Conservation (phyloP, 148 eudicot species). For the Vaccinium macrocarpon region DNA sequence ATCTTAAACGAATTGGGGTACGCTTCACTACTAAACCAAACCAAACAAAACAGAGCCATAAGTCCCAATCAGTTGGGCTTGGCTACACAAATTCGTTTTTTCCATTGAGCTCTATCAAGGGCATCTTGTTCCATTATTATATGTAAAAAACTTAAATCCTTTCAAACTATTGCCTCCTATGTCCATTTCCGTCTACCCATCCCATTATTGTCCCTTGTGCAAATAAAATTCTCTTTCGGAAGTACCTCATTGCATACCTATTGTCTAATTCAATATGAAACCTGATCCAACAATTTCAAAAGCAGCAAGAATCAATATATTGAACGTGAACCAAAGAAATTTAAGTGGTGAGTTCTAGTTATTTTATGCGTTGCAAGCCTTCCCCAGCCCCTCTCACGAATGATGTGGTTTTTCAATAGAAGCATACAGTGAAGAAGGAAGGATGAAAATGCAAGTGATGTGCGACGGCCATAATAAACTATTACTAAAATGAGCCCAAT, state of each 20-base stretch:
- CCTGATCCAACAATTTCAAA: not conserved
- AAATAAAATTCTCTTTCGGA: not conserved
- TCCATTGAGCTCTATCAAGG: no score
- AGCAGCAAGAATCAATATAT: not conserved
- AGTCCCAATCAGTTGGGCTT: no score
- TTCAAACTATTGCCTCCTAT: no score
- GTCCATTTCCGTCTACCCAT: no score
- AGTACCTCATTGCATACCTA: not conserved
- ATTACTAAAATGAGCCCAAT: not conserved
- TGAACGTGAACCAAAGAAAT: not conserved
- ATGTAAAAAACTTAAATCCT: no score
- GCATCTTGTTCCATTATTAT: no score
- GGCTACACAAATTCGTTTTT: no score
- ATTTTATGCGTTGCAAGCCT: not conserved
- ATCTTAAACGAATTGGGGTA: not conserved
- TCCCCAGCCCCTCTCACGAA: not conserved
- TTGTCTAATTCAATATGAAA: not conserved
- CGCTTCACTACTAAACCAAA: not conserved
- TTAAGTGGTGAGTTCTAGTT: not conserved
- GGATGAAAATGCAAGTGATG: not conserved
- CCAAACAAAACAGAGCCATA: no score
- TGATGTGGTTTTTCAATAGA: not conserved
- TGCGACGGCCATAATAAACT: not conserved
- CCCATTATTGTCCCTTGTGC: not conserved
- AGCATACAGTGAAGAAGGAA: not conserved